Percentiles rank a stretch among this genome's conserved stretches.
phyloP scores from a whole-genome alignment of 2,329 filamentous ascomycete genomes.

The Venturia nashicola region DNA sequence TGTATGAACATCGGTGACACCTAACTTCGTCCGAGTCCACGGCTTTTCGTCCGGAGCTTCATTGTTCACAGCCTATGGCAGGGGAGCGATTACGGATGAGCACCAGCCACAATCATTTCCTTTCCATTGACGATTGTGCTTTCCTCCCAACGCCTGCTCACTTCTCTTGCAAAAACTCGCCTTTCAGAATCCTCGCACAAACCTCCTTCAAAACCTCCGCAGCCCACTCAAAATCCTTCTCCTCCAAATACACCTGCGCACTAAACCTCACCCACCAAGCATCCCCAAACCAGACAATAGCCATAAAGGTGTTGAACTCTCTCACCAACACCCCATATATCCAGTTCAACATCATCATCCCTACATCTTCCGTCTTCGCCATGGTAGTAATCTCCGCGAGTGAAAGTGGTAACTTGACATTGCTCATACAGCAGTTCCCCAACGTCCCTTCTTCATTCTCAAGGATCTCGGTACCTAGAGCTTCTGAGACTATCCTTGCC shows the following conservation, averaged over 20 bases:
- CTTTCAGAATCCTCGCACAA: constrained; percentile 33
- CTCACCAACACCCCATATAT: constrained; percentile 29
- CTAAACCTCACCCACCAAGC: constrained; percentile 62
- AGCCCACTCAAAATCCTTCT: constrained; percentile 64
- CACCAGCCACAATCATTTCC: too few relatives aligned
- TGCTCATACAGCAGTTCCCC: constrained; percentile 57
- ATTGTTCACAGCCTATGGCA: too few relatives aligned
- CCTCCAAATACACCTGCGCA: constrained; percentile 73
- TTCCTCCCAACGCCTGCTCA: not conserved
- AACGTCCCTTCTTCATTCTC: constrained; percentile 52
- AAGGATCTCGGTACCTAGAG: constrained; percentile 54
- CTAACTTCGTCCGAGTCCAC: too few relatives aligned
- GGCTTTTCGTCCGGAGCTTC: too few relatives aligned
- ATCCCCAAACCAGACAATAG: constrained; percentile 47
- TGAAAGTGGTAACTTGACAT: constrained; percentile 58
- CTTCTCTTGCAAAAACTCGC: not conserved
- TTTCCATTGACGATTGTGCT: too few relatives aligned
- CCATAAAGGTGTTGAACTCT: constrained; percentile 61
- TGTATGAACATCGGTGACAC: too few relatives aligned
- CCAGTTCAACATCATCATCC: constrained; percentile 20
- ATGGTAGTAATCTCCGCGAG: constrained; percentile 20
- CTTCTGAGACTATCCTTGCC: constrained; percentile 45
- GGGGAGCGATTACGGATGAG: too few relatives aligned
- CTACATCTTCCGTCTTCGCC: constrained; percentile 11
- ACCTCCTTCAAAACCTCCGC: constrained; percentile 46